Base-by-base conservation (phyloP, 2,329 filamentous ascomycete genomes). In the Bipolaris oryzae region DNA sequence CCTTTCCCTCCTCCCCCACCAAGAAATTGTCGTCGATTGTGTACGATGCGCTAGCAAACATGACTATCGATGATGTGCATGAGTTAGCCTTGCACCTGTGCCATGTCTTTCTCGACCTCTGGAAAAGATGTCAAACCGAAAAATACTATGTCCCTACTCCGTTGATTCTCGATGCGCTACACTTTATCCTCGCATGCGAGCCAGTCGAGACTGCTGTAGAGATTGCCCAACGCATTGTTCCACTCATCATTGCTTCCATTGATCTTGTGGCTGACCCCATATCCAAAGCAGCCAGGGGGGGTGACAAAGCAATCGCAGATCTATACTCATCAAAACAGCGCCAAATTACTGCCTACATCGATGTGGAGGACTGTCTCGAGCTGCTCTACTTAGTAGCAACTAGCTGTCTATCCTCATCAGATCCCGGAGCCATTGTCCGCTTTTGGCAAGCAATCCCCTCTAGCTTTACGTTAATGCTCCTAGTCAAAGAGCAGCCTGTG, bases 361-460 rank as follows among this genome's bases (percentile, higher is more conserved):
- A 90, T 58, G 85, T 87, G 1, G 79, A 82, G 7, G 81, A 84
- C 45, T 86, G 88, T 44, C 77, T 93, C n/a, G 82, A 83, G 1
- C 76, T 93, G 1, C 78, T 94, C n/a, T 82, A 89, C 51, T 78
- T 85, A 1, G 78, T 86, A 5, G 86, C 88, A 4, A 79, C 87
- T 7, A 86, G 84, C 31, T 89, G 88, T 61, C 78, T 81, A 6
- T 64, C 75, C 68, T 63, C 61, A 2, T 45, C 75, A 68, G 63
- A 66, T 5, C 60, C 78, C 23, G 76, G 80, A 16, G 73, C 75
- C 2, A 76, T 80, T 1, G 71, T 69, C 15, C 74, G 68, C 11
- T 90, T 92, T 66, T 95, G 91, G 91, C 83, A 80, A 57, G 76
- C 81, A 35, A 85, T 92, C 58, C 84, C 87, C 3, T 82, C 86